Base-by-base conservation (phyloP, 306 rosid species). In the Quercus berberidifolia region DNA sequence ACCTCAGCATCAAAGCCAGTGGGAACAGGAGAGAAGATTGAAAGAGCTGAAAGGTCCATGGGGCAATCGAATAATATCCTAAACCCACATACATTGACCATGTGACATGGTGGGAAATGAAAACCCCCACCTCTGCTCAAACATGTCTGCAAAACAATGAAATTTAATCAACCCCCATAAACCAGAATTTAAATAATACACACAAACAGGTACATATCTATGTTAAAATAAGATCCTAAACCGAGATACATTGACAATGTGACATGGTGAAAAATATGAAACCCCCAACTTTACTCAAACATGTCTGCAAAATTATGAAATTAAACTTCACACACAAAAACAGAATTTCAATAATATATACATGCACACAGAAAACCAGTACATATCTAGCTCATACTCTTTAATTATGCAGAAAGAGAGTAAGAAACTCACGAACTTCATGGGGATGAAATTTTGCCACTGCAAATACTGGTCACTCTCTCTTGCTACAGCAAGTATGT, bases 61-160 rank as follows among this genome's bases (percentile, higher is more conserved):
- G 95, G 97, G 82, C 93, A 91, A 81, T 94, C 97, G 54, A 94
- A 69, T 77, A 92, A 86, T 86, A 94, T 87, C 81, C 92, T 79
- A 51, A 91, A 81, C 70, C 99, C 97, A 79, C 92, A 85, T 75
- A 88, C 74, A 65, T 87, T 78, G 67, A 94, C 83, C 58, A 94
- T 86, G 84, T 94, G 95, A 78, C 97, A 91, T 15, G 97, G 89
- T 71, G 97, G 97, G 81, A 85, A 86, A 76, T 91, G 90, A 84
- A 85, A 91, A 56, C 91, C 92, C 52, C 88, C 78, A 43, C 97
- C 97, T 84, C 85, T 88, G 82, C 93, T 91, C 87, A 94, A 91
- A 87, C 97, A 88, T n/a, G 88, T 83, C 91, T 88, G 80, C 77
- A 77, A 55, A 78, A 76, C n/a, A 15, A 41, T 4, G 52, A 55